Conservation (phyloP, 2,329 filamentous ascomycete genomes). For the Colletotrichum sojae region DNA sequence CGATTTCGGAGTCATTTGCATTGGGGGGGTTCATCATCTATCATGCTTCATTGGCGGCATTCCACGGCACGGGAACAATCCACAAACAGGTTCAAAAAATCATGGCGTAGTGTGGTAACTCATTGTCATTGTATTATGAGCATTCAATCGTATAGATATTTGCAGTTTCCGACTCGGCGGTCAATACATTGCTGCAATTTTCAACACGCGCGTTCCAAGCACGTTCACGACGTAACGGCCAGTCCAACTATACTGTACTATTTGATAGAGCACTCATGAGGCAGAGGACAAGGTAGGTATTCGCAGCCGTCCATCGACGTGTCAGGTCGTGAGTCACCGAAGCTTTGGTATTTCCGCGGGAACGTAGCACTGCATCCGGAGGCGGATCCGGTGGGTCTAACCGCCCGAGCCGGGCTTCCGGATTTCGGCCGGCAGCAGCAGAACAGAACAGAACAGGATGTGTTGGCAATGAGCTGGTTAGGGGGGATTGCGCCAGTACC, state of each 20-base stretch:
- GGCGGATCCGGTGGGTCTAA: slow-evolving; percentile 18
- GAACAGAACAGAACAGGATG: no score
- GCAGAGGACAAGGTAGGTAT: no score
- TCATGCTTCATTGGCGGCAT: slow-evolving; percentile 21
- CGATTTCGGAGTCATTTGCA: slow-evolving; percentile 34
- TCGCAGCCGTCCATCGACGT: no score
- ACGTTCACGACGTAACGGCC: no score
- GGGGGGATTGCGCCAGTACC: no score
- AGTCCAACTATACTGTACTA: no score
- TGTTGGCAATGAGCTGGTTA: no score
- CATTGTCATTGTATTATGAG: not conserved
- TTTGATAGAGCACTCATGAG: no score
- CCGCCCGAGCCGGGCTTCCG: not conserved
- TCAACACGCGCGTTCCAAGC: no score
- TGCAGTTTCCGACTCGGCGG: not conserved
- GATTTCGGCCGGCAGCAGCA: not conserved
- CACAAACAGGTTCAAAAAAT: not conserved
- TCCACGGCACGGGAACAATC: slow-evolving; percentile 10
- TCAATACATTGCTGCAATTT: not conserved
- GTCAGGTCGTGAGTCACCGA: not conserved
- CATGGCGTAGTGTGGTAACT: slow-evolving; percentile 23
- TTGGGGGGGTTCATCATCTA: slow-evolving; percentile 18
- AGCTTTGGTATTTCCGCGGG: no score
- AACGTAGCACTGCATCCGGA: not conserved
- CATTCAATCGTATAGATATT: not conserved